A percentile compares a stretch with the other conserved stretches of the same genome.
These are phyloP conservation scores for Melaleuca alternifolia DNA, from an alignment of 345 rosid species.

Conservation along the genomic window DNA sequence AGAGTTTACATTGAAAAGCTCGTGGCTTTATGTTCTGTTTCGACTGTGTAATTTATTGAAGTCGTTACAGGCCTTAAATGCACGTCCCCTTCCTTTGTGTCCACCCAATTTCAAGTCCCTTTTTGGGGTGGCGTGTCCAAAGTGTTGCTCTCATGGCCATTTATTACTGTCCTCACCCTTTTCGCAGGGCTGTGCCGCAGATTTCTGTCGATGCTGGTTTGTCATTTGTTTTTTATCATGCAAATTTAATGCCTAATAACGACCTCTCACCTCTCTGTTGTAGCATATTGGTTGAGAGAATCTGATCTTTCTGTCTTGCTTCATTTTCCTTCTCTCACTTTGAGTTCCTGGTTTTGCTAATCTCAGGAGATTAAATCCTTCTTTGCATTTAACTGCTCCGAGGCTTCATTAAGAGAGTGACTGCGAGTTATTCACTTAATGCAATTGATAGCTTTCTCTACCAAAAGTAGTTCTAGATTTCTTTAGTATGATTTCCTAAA, in stretches of 20 bases:
- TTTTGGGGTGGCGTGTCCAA: background rate
- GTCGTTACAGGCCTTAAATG: constrained; percentile 3
- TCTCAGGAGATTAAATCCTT: background rate
- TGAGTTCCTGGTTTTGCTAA: background rate
- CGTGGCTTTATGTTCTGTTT: background rate
- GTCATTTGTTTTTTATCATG: background rate
- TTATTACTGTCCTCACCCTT: constrained; percentile 18
- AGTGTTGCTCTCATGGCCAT: constrained; percentile 22
- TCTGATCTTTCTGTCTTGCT: constrained; percentile 3
- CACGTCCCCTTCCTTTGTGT: background rate
- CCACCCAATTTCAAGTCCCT: background rate
- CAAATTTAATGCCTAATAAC: background rate
- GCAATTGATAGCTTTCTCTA: too few relatives aligned
- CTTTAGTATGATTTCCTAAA: background rate
- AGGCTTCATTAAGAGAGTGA: background rate
- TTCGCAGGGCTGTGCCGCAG: background rate
- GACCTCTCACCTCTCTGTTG: constrained; percentile 18
- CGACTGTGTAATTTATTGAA: constrained; percentile 10
- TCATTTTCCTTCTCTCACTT: background rate
- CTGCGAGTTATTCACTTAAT: background rate
- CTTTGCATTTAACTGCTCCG: background rate
- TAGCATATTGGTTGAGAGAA: background rate
- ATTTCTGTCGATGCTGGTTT: background rate
- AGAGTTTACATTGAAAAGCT: background rate
- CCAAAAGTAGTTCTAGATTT: background rate